Evolutionary conservation across 2,329 filamentous ascomycete genomes (phyloP), one percentile per base, ranked within the genome.

Genomic region (Aspergillus eucalypticola): DNA sequence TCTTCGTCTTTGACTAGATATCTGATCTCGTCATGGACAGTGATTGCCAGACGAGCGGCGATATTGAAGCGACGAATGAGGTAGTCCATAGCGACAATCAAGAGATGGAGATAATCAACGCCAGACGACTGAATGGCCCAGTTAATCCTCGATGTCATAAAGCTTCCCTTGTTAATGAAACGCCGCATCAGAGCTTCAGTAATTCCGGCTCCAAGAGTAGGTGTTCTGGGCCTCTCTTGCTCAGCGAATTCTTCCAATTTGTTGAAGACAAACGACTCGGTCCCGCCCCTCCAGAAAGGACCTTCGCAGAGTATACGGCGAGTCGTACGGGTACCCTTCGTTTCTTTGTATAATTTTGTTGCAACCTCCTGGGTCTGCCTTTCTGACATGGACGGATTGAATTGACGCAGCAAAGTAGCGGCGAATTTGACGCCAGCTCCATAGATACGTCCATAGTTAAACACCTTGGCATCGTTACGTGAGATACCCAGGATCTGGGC

Each of bases 81-180:
- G 71, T 96, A 96, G 73, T 98, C 93, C 96, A 99, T 99, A 13
- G 88, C 84, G 2, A 98, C 86, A 64, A 99, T 92, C 17, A 99
- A 84, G 4, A 99, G 86, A 71, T 99, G 95, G 2, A 99, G 85
- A 75, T 99, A 99, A 75, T 99, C 96, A 3, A 98, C 94, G 5
- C 96, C 95, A 0, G 91, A 96, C 0, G 93, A 97, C 71, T 99
- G 95, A 67, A 99, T 98, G 3, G 95, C 95, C 95, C 95, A 99
- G 73, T 99, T 99, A 78, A 99, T 98, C 35, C 96, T 89, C 17
- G 90, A 96, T 1, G 95, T 97, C 79, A 99, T 89, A 78, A 96
- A 99, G 21, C 89, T 91, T 38, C 93, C 92, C 71, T 91, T 95
- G 75, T 85, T 91, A 69, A 99, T 88, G 71, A 90, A 96, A 15